phyloP scores from a whole-genome alignment of 2,329 filamentous ascomycete species.

The Trichoderma pleuroti region DNA sequence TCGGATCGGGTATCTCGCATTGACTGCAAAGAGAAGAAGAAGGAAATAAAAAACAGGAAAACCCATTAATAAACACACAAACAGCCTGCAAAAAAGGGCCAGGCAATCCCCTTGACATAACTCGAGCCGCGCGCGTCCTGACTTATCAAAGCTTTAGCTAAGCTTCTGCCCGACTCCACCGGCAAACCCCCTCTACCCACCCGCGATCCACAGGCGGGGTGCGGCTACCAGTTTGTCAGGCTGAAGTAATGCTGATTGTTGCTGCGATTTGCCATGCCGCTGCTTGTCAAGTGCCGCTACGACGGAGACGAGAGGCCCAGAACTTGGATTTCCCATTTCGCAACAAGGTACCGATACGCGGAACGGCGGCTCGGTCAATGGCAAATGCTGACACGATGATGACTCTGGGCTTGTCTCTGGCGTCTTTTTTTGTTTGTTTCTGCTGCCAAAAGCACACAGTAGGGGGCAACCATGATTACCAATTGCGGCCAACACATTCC shows the following conservation, averaged over 20 bases:
- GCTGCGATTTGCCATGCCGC: not conserved
- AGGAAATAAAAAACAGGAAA: not conserved
- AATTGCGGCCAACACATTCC: conserved; percentile 6
- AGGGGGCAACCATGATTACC: not conserved
- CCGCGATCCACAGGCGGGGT: conserved; percentile 10
- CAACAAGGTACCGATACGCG: not conserved
- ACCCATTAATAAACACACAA: not conserved
- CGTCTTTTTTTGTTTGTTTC: no score
- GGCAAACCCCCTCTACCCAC: not conserved
- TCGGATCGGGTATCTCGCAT: not conserved
- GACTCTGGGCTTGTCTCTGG: not conserved
- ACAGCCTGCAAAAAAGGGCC: not conserved
- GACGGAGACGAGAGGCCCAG: not conserved
- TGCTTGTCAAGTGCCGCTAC: not conserved
- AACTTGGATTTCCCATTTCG: no score
- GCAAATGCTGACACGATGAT: conserved; percentile 15
- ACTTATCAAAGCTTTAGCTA: conserved; percentile 31
- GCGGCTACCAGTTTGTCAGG: conserved; percentile 28
- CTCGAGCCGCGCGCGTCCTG: not conserved
- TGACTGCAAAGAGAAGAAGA: not conserved
- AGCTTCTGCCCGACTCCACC: conserved; percentile 19
- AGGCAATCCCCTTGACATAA: not conserved
- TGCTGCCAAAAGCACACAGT: no score
- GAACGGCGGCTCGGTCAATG: not conserved
- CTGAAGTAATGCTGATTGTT: conserved; percentile 28